phyloP scores from a whole-genome alignment of 371 early-diverging fungal species.

The Mortierella sp. region DNA sequence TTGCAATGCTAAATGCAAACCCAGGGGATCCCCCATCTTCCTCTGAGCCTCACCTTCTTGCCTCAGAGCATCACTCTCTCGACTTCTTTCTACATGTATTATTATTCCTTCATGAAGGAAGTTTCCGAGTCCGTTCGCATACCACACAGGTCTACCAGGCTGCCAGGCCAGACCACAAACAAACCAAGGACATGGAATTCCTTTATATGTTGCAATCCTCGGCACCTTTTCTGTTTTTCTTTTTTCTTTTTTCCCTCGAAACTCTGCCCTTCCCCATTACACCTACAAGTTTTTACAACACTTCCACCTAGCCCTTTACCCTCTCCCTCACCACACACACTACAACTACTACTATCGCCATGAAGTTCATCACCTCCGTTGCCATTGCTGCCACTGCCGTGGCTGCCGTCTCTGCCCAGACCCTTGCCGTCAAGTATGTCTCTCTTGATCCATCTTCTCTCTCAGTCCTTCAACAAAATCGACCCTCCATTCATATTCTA shows the following conservation, averaged over 20 bases:
- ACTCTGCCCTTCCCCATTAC: constrained; percentile 2
- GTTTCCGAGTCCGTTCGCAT: background rate
- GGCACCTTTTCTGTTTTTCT: background rate
- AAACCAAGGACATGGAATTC: background rate
- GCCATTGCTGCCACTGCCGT: background rate
- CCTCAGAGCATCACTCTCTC: background rate
- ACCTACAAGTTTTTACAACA: constrained; percentile 9
- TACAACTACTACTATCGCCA: background rate
- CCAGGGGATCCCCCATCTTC: background rate
- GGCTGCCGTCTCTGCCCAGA: constrained; percentile 19
- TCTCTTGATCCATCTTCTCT: background rate
- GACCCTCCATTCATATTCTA: background rate
- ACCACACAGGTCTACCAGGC: background rate
- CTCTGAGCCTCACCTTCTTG: background rate
- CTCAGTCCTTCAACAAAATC: background rate
- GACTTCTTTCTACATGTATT: background rate
- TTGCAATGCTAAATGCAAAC: background rate
- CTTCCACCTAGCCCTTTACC: background rate
- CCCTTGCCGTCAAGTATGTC: constrained; percentile 12
- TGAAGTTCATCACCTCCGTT: constrained; percentile 25
- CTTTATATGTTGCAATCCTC: background rate
- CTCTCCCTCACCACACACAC: background rate
- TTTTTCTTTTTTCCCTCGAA: constrained; percentile 12
- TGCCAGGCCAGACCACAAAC: background rate
- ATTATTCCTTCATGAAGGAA: background rate